phyloP scores from a whole-genome alignment of 768 basidiomycete species.

The Tulasnella sp. region DNA sequence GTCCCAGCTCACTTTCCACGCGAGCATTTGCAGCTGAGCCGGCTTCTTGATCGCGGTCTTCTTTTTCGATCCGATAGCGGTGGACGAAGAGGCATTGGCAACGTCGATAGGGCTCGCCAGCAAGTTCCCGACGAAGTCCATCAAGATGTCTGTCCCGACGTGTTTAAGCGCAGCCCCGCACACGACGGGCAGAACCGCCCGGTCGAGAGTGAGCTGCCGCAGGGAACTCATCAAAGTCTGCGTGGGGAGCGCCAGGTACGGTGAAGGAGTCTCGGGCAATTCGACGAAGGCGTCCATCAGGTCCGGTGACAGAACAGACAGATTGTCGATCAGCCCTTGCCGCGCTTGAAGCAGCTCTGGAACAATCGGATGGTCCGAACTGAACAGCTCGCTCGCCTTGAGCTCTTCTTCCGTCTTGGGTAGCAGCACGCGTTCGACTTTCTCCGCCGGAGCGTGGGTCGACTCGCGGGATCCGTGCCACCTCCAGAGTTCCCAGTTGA shows the following conservation, averaged over 20 bases:
- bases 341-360: conserved; percentile 57
- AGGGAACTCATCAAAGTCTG: conserved; percentile 48
- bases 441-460: conserved; percentile 25
- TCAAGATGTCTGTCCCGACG: conserved; percentile 66
- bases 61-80: conserved; percentile 6
- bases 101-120: conserved; percentile 69
- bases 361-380: conserved; percentile 51
- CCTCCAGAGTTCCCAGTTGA: conserved; percentile 75
- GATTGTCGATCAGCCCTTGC: conserved; percentile 57
- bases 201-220: conserved; percentile 52
- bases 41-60: background rate
- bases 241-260: conserved; percentile 51
- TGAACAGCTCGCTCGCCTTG: conserved; percentile 32
- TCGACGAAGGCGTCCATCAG: conserved; percentile 63
- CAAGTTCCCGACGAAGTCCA: conserved; percentile 74
- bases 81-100: conserved; percentile 30
- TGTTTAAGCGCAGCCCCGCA: conserved; percentile 75
- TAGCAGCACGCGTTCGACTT: conserved; percentile 26
- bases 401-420: conserved; percentile 41
- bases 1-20: conserved; percentile 88
- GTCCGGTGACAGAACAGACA: conserved; percentile 69
- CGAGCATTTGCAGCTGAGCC: conserved; percentile 42
- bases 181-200: conserved; percentile 62
- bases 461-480: conserved; percentile 45
- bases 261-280: conserved; percentile 43